Percentiles rank a stretch among this genome's conserved stretches.
Evolutionary conservation across 2,329 filamentous ascomycete species (phyloP).

Genomic region (Penicillium concentricum): DNA sequence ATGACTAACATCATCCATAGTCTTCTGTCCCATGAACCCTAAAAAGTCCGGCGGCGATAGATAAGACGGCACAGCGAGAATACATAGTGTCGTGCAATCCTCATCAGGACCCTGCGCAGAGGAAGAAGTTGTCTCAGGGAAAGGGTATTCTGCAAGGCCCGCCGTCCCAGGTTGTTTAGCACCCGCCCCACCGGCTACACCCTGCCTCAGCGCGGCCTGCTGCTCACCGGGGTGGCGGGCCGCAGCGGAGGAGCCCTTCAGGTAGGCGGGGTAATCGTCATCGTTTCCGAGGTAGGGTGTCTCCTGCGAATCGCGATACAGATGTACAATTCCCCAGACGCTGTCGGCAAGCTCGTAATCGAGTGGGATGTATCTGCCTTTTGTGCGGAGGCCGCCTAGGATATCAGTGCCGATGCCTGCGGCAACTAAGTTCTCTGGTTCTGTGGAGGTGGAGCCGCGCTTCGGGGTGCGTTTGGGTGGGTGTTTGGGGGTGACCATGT

Average conservation of each 20-base stretch:
- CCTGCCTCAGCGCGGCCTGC: slow-evolving; percentile 13
- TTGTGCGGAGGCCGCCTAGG: slow-evolving; percentile 70
- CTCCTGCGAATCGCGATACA: slow-evolving; percentile 84
- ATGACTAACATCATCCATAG: slow-evolving; percentile 82
- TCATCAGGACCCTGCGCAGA: slow-evolving; percentile 37
- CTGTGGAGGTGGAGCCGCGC: slow-evolving; percentile 21
- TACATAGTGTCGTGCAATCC: slow-evolving; percentile 84
- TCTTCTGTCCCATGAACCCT: slow-evolving; percentile 86
- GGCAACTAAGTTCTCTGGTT: slow-evolving; percentile 44
- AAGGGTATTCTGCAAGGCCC: slow-evolving; percentile 16
- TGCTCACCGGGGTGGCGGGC: slow-evolving; percentile 29
- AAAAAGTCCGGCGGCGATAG: slow-evolving; percentile 88
- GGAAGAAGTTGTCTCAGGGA: slow-evolving; percentile 16
- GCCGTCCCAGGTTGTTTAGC: neutral
- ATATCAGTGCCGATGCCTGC: slow-evolving; percentile 52
- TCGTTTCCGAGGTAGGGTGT: slow-evolving; percentile 56
- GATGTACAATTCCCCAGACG: slow-evolving; percentile 89
- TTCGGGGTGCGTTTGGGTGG: slow-evolving; percentile 23
- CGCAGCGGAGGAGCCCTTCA: slow-evolving; percentile 40
- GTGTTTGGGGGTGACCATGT: slow-evolving; percentile 55
- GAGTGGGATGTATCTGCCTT: slow-evolving; percentile 73
- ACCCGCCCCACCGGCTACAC: slow-evolving; percentile 14
- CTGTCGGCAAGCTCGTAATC: slow-evolving; percentile 71
- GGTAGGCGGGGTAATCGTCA: slow-evolving; percentile 47
- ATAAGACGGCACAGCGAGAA: slow-evolving; percentile 91